Conservation (phyloP, 352 stramenopile genomes). For the Pythium aquatile region DNA sequence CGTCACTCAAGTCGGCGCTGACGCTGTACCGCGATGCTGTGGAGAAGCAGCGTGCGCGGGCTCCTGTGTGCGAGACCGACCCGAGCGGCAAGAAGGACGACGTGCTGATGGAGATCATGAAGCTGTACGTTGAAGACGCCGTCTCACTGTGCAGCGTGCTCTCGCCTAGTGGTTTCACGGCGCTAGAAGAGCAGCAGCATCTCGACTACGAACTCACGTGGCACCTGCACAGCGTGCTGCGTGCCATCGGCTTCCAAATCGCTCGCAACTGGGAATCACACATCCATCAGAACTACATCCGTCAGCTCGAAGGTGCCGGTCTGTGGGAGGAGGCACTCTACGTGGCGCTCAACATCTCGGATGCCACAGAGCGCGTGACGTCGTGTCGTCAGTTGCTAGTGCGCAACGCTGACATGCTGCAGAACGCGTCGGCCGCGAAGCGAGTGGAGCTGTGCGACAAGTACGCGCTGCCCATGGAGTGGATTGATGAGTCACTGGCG, state of each 20-base stretch:
- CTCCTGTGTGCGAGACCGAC: constrained; percentile 1
- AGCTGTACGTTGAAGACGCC: constrained; percentile 33
- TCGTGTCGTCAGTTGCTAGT: constrained; percentile 64
- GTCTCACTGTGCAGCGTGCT: constrained; percentile 29
- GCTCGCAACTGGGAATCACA: constrained; percentile 75
- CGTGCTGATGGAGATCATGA: constrained; percentile 37
- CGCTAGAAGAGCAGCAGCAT: constrained; percentile 24
- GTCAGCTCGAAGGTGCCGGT: constrained; percentile 60
- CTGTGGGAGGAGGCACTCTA: constrained; percentile 77
- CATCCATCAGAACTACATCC: constrained; percentile 81
- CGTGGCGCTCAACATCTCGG: constrained; percentile 74
- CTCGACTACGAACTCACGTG: constrained; percentile 80
- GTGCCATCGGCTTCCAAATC: constrained; percentile 69
- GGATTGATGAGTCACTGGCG: constrained; percentile 68
- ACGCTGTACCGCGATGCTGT: constrained; percentile 28
- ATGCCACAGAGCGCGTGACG: constrained; percentile 47
- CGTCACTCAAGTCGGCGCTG: constrained; percentile 30
- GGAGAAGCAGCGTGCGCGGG: constrained; percentile 20
- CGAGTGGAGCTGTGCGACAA: constrained; percentile 55
- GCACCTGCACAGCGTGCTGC: constrained; percentile 75
- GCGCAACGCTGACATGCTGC: constrained; percentile 59
- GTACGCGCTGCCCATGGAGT: constrained; percentile 53
- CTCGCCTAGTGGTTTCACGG: constrained; percentile 27
- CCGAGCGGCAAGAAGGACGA: constrained; percentile 20
- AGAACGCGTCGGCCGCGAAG: constrained; percentile 18